These are phyloP conservation scores for Podaxis sp. DNA, from an alignment of 768 basidiomycete species.

Conservation along the genomic window DNA sequence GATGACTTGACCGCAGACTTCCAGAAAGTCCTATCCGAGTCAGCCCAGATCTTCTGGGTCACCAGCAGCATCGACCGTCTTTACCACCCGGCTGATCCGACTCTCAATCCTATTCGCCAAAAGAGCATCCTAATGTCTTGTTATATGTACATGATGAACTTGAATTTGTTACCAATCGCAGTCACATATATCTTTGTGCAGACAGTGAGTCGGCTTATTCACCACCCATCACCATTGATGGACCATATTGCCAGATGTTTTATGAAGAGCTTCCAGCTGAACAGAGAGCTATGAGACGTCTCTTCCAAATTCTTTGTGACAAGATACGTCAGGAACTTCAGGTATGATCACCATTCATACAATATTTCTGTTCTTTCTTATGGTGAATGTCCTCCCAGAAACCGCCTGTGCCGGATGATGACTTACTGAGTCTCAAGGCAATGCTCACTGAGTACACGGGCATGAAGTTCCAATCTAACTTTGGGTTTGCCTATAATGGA, in stretches of 20 bases:
- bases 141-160: neutral
- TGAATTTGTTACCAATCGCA: neutral
- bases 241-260: neutral
- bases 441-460: neutral
- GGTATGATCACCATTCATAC: neutral
- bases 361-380: neutral
- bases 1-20: neutral
- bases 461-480: neutral
- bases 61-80: neutral
- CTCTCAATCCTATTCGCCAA: neutral
- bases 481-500: neutral
- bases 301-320: neutral
- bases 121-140: neutral
- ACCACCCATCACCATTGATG: neutral
- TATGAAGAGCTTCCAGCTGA: neutral
- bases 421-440: neutral
- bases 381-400: neutral
- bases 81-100: neutral
- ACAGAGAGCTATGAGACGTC: neutral
- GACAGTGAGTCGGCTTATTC: neutral
- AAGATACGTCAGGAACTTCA: neutral
- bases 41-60: neutral
- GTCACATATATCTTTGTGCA: neutral
- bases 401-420: neutral
- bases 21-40: neutral